Percentiles rank a stretch among this genome's conserved stretches.
These are phyloP conservation scores for Aureobasidium lini DNA, from an alignment of 2,329 filamentous ascomycete genomes.

Conservation along the genomic window DNA sequence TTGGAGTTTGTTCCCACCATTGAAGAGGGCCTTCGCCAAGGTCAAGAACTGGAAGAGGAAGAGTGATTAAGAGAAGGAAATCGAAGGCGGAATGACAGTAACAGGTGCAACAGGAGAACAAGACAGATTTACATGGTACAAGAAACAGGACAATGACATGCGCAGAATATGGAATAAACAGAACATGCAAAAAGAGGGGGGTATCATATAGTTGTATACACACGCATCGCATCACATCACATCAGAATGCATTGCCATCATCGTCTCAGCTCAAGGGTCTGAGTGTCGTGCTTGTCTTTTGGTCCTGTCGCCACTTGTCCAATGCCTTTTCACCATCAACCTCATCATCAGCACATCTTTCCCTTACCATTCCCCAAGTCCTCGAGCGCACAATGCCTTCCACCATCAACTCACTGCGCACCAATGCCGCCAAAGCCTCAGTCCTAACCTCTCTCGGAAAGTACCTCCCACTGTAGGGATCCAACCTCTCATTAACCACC, in stretches of 20 bases:
- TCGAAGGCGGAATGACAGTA: neutral
- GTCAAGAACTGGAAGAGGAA: conserved; percentile 9
- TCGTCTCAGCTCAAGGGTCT: neutral
- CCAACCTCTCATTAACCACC: conserved; percentile 77
- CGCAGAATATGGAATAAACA: neutral
- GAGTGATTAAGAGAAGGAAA: neutral
- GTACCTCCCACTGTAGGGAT: conserved; percentile 83
- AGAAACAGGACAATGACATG: neutral
- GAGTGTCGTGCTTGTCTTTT: neutral
- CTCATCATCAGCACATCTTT: conserved; percentile 53
- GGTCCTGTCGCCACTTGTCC: conserved; percentile 49
- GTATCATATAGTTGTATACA: conserved; percentile 12
- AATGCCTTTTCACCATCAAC: conserved; percentile 53
- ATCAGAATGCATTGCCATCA: too few species aligned
- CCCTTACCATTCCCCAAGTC: conserved; percentile 71
- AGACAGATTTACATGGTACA: neutral
- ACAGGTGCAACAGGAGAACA: neutral
- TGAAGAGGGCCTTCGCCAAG: neutral
- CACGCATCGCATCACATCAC: neutral
- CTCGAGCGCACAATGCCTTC: conserved; percentile 72
- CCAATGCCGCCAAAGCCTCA: conserved; percentile 64
- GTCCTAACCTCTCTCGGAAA: conserved; percentile 74
- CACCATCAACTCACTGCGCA: conserved; percentile 68
- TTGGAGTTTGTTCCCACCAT: conserved; percentile 10
- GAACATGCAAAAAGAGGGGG: conserved; percentile 1